A percentile compares a stretch with the other conserved stretches of the same genome.
These are phyloP conservation scores for Trametes villosa DNA, from an alignment of 768 basidiomycete species.

Conservation along the genomic window DNA sequence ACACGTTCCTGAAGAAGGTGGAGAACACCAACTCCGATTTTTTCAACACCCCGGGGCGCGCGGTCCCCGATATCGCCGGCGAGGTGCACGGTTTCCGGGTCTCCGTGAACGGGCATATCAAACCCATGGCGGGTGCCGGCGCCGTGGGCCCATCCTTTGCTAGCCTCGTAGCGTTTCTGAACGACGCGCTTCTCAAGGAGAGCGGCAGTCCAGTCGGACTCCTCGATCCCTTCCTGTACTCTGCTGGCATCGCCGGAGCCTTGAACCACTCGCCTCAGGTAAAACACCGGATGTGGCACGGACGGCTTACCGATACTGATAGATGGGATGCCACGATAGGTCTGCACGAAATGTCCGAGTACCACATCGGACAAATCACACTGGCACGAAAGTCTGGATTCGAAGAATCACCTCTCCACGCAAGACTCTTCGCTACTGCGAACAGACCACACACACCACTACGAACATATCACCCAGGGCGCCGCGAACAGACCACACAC, in stretches of 20 bases:
- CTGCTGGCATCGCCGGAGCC: constrained; percentile 26
- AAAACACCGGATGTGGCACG: constrained; percentile 31
- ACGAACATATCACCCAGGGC: too few species aligned
- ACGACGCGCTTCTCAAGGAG: constrained; percentile 35
- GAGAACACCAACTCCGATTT: constrained; percentile 33
- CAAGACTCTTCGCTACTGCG: too few species aligned
- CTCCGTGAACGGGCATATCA: constrained; percentile 21
- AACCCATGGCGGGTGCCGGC: constrained; percentile 36
- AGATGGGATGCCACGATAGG: constrained; percentile 42
- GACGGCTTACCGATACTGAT: constrained; percentile 34
- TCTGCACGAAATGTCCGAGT: too few species aligned
- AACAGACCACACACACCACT: too few species aligned
- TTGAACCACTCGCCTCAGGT: constrained; percentile 40
- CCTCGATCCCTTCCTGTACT: constrained; percentile 42
- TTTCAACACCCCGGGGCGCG: constrained; percentile 44
- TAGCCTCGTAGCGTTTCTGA: constrained; percentile 38
- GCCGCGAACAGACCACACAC: too few species aligned
- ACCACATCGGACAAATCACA: too few species aligned
- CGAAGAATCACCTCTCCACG: too few species aligned
- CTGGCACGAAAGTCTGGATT: too few species aligned
- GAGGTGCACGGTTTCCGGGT: constrained; percentile 38
- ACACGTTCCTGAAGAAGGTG: constrained; percentile 38
- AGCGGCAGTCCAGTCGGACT: constrained; percentile 38
- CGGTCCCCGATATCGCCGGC: constrained; percentile 52
- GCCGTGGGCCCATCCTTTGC: constrained; percentile 40